Conservation (phyloP, 148 eudicot species). For the Mesembryanthemum crystallinum region DNA sequence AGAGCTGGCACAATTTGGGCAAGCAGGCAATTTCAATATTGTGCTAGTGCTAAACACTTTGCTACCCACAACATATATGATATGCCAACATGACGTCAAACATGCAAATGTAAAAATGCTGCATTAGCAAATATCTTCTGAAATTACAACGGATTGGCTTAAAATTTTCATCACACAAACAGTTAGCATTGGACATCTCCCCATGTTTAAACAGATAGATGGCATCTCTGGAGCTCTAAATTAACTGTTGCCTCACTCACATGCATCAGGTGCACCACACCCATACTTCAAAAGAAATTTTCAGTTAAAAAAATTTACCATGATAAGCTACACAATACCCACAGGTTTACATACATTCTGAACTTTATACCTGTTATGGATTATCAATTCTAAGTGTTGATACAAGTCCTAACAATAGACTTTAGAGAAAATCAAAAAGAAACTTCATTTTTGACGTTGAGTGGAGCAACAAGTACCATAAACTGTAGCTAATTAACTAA, state of each 20-base stretch:
- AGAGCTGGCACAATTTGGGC: neutral
- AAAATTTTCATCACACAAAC: neutral
- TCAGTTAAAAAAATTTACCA: neutral
- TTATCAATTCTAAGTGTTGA: neutral
- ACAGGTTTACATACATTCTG: neutral
- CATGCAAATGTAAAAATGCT: neutral
- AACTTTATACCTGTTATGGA: constrained; percentile 3
- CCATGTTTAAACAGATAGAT: neutral
- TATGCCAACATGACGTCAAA: neutral
- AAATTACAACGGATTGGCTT: neutral
- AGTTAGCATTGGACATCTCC: neutral
- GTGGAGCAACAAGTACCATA: neutral
- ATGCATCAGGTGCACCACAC: neutral
- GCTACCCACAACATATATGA: neutral
- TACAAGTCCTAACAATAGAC: neutral
- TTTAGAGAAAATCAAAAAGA: neutral
- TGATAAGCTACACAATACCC: neutral
- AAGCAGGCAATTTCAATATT: neutral
- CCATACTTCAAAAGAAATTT: neutral
- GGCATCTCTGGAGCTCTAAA: neutral
- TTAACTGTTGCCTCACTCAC: neutral
- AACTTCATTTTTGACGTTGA: neutral
- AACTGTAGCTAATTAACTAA: neutral
- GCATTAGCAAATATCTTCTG: neutral
- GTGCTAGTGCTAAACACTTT: neutral